Conservation (phyloP, 768 basidiomycete genomes). For the Neoboletus brunneissimus region DNA sequence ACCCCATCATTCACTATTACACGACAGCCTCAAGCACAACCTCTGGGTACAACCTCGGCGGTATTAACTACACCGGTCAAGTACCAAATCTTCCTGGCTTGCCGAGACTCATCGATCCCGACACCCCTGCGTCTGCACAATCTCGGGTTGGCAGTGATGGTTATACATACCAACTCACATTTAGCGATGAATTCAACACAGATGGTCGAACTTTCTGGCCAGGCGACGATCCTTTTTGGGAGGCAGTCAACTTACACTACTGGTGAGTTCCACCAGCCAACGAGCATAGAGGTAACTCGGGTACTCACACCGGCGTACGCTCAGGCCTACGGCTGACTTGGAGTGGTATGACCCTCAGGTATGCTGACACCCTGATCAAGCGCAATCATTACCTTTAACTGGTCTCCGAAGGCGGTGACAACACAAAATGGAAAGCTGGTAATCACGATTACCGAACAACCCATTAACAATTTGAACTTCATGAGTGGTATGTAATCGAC, state of each 20-base stretch:
- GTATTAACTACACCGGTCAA: slow-evolving; percentile 82
- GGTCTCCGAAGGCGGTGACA: slow-evolving; percentile 50
- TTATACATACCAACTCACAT: slow-evolving; percentile 74
- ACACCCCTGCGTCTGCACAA: slow-evolving; percentile 60
- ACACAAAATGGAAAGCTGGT: slow-evolving; percentile 77
- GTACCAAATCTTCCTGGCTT: slow-evolving; percentile 72
- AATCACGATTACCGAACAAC: slow-evolving; percentile 71
- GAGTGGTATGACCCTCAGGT: slow-evolving; percentile 85
- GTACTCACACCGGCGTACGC: slow-evolving; percentile 8
- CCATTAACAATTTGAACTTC: slow-evolving; percentile 80
- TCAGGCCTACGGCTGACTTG: slow-evolving; percentile 64
- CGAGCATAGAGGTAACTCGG: neutral
- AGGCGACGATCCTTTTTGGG: slow-evolving; percentile 84
- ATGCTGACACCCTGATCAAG: slow-evolving; percentile 18
- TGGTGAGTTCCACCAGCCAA: slow-evolving; percentile 42
- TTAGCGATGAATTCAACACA: slow-evolving; percentile 82
- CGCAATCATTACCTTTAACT: slow-evolving; percentile 1
- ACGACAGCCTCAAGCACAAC: slow-evolving; percentile 28
- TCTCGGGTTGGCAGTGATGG: slow-evolving; percentile 74
- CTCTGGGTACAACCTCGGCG: slow-evolving; percentile 78
- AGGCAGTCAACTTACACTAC: slow-evolving; percentile 84
- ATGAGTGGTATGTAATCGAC: slow-evolving; percentile 54
- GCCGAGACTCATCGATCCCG: slow-evolving; percentile 68
- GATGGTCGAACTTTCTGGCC: slow-evolving; percentile 72
- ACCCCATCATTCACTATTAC: slow-evolving; percentile 72